Conservation (phyloP, 2,329 filamentous ascomycete species). For the Xylariaceae sp. region DNA sequence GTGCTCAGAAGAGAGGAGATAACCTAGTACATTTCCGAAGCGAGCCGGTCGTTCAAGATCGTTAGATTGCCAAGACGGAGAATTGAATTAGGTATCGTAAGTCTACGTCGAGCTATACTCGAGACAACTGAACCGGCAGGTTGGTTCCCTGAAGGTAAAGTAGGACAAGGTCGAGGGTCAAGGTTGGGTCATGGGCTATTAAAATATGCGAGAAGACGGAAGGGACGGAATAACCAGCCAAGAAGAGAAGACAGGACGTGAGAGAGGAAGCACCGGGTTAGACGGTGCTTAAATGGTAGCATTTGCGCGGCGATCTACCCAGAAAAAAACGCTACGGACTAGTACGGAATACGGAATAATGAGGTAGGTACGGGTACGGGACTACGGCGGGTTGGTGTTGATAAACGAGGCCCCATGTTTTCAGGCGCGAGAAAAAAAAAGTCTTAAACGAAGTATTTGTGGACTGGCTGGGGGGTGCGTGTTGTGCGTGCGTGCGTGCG, state of each 20-base stretch:
- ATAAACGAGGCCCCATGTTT: neutral
- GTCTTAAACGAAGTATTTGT: neutral
- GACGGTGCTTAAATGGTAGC: constrained; percentile 5
- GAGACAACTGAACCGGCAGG: too few species aligned
- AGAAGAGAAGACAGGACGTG: neutral
- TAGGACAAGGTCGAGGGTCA: too few species aligned
- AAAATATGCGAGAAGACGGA: neutral
- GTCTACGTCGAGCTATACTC: neutral
- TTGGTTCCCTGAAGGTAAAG: too few species aligned
- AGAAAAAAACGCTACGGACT: neutral
- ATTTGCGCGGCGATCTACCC: neutral
- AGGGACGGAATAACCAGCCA: constrained; percentile 5
- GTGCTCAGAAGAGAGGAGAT: neutral
- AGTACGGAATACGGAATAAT: neutral
- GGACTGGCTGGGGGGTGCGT: neutral
- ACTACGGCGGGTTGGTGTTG: neutral
- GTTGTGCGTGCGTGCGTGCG: neutral
- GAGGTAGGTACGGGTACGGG: neutral
- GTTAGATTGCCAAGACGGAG: neutral
- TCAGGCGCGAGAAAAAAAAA: neutral
- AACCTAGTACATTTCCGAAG: neutral
- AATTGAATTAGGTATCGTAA: too few species aligned
- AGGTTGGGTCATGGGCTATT: neutral
- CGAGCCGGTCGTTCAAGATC: too few species aligned
- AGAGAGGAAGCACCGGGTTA: constrained; percentile 5